Percentiles rank a stretch among this genome's conserved stretches.
Conservation (phyloP, 495 filamentous ascomycete genomes). For the Pseudoneurospora amorphoporcata region DNA sequence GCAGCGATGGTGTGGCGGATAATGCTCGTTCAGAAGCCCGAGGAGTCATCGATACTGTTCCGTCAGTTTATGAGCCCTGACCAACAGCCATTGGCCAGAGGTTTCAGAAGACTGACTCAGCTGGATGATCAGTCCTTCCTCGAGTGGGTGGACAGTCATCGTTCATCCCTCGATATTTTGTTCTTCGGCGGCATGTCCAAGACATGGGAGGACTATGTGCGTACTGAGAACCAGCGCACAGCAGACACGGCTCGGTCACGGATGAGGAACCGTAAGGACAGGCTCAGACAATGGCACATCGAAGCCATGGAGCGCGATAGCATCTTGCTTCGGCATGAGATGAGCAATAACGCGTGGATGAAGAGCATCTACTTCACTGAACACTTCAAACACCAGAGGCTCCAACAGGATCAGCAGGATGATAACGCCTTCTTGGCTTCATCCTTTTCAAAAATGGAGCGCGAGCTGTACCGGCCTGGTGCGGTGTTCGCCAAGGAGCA, state of each 20-base stretch:
- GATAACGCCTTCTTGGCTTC: conserved; percentile 64
- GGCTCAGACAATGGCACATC: conserved; percentile 62
- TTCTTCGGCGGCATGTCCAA: conserved; percentile 72
- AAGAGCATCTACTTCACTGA: conserved; percentile 90
- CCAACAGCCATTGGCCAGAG: conserved; percentile 60
- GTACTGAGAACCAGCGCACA: conserved; percentile 64
- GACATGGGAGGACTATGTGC: conserved; percentile 76
- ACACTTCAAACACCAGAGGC: conserved; percentile 78
- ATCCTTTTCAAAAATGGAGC: conserved; percentile 60
- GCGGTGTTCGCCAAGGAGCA: conserved; percentile 62
- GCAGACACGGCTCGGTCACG: conserved; percentile 60
- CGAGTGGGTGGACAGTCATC: conserved; percentile 75
- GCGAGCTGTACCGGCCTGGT: conserved; percentile 63
- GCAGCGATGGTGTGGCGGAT: conserved; percentile 82
- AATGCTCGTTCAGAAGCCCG: conserved; percentile 83
- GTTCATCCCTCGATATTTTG: conserved; percentile 66
- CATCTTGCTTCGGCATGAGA: conserved; percentile 65
- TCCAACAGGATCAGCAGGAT: conserved; percentile 85
- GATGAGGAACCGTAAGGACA: conserved; percentile 66
- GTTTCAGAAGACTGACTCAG: conserved; percentile 75
- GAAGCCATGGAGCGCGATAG: conserved; percentile 59
- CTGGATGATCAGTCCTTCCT: conserved; percentile 82
- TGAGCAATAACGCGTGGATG: conserved; percentile 79
- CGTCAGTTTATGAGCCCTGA: conserved; percentile 54
- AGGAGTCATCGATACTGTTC: conserved; percentile 65